Percentiles rank a stretch among this genome's conserved stretches.
Conservation (phyloP, 1,139 yeast species). For the Nadsonia commutata region DNA sequence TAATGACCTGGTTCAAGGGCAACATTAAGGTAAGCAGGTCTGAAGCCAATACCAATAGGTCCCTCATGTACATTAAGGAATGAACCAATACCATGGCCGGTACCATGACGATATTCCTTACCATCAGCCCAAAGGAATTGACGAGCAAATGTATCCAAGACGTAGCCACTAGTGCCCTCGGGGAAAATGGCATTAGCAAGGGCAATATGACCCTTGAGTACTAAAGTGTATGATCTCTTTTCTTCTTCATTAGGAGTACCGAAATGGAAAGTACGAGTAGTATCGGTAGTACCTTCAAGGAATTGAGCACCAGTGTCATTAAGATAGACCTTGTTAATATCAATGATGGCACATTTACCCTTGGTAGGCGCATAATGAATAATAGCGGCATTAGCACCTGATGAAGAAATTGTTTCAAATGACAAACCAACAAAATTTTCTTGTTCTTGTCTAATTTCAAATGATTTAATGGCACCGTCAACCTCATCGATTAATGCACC, state of each 20-base stretch:
- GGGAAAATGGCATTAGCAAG: constrained; percentile 71
- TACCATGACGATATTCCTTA: constrained; percentile 88
- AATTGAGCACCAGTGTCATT: constrained; percentile 93
- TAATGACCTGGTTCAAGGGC: constrained; percentile 59
- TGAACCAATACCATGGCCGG: constrained; percentile 95
- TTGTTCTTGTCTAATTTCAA: constrained; percentile 41
- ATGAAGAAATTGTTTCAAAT: constrained; percentile 82
- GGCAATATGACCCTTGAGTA: constrained; percentile 82
- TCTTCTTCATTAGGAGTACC: constrained; percentile 56
- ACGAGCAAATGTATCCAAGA: constrained; percentile 78
- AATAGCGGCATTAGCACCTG: constrained; percentile 87
- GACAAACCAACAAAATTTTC: constrained; percentile 64
- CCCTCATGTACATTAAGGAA: constrained; percentile 93
- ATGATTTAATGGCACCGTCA: constrained; percentile 56
- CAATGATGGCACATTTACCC: constrained; percentile 49
- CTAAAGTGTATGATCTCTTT: constrained; percentile 66
- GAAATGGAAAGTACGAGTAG: constrained; percentile 84
- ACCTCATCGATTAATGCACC: constrained; percentile 59
- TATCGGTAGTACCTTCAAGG: constrained; percentile 90
- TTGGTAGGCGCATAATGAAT: constrained; percentile 77
- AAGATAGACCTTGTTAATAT: constrained; percentile 64
- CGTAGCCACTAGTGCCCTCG: constrained; percentile 69
- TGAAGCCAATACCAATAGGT: constrained; percentile 81
- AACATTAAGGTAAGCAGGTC: constrained; percentile 24
- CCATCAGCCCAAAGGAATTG: constrained; percentile 80